Conservation (phyloP, 2,329 filamentous ascomycete species). For the Fusarium beomiforme region DNA sequence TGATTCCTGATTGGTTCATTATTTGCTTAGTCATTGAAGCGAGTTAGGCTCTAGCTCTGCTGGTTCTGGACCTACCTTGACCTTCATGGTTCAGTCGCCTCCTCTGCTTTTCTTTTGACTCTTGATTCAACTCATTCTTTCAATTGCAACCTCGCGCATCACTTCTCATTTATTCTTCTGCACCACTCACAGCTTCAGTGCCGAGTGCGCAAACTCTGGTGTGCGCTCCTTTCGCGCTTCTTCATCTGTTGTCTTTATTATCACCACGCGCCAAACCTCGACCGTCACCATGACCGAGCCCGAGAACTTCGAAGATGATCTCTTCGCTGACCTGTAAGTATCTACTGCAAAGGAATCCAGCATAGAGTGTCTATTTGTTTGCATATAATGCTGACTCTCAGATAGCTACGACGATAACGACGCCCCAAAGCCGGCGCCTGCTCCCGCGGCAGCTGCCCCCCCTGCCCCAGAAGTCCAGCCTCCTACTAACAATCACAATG, state of each 20-base stretch:
- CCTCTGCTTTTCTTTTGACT: conserved; percentile 20
- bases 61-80: conserved; percentile 27
- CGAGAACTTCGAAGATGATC: conserved; percentile 89
- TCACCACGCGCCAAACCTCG: conserved; percentile 8
- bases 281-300: conserved; percentile 74
- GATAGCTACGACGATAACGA: conserved; percentile 73
- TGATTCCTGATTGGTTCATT: conserved; percentile 22
- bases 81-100: conserved; percentile 28
- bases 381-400: conserved; percentile 4
- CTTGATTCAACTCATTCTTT: conserved; percentile 7
- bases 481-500: conserved; percentile 40
- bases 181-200: neutral
- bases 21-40: conserved; percentile 33
- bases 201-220: neutral
- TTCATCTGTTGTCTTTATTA: conserved; percentile 9
- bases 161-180: neutral
- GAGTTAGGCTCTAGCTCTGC: conserved; percentile 24
- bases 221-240: conserved; percentile 10
- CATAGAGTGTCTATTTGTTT: neutral
- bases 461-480: conserved; percentile 42
- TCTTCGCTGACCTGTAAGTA: conserved; percentile 92
- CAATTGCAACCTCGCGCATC: neutral
- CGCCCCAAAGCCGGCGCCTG: conserved; percentile 53
- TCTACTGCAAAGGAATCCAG: neutral
- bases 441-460: conserved; percentile 41